Base-by-base conservation (phyloP, 768 basidiomycete species). In the Boletus fagicola region DNA sequence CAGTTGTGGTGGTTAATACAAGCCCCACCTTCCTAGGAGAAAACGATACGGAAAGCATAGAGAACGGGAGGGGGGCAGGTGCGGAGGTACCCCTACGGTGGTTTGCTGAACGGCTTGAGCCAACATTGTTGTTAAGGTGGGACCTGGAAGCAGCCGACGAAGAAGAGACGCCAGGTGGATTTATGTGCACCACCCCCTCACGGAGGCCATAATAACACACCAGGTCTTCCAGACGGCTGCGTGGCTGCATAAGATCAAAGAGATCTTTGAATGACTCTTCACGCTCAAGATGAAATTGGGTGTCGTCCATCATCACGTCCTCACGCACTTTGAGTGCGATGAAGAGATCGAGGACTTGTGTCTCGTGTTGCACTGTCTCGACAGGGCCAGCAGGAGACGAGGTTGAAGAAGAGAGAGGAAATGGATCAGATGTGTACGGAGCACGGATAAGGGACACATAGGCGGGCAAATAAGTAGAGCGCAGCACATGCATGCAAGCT, bases 401-500 rank as follows among this genome's bases (percentile, higher is more conserved):
- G 12, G 67, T 71, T 58, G 60, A 63, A 20, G 74, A 67, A 31
- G 72, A 71, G 52, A 78, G 71, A 0, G 89, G 90, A 73, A 92
- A 93, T 0, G 91, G 90, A 62, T 94, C 89, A 45, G 86, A 87
- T 5, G 86, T 77, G 72, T 92, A 92, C 0, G 88, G 88, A 0
- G 77, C 66, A 26, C 84, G 82, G 58, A 94, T 77, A 46, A 87
- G 78, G 16, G 77, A 74, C 24, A 74, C 72, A 67, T 93, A 94
- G 0, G 81, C 74, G 7, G 84, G 81, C 43, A 93, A 75, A 69
- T 91, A 92, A 0, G 84, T 83, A 0, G 86, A 87, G 38, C 92
- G 82, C 5, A 94, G 78, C 58, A 92, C 80, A 62, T 92, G 85
- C 90, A 91, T 92, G 72, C 82, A 89, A 13, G 89, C 87, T 86